phyloP scores from a whole-genome alignment of 2,329 filamentous ascomycete species.

The Ascochyta viciae-villosae region DNA sequence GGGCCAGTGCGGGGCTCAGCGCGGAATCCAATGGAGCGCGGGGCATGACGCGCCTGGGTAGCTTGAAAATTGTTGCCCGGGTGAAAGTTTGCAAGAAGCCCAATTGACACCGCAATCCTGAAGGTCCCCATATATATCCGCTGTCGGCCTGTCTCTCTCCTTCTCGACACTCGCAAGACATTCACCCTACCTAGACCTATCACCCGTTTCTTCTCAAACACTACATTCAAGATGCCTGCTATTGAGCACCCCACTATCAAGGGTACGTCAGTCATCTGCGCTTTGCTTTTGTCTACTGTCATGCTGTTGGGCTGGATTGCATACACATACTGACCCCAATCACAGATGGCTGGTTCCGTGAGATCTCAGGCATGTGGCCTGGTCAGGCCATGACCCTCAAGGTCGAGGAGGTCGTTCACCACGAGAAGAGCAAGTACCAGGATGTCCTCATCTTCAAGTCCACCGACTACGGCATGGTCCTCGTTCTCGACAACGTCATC shows the following conservation, averaged over 20 bases:
- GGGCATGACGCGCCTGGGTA: conserved; percentile 31
- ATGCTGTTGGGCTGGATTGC: background rate
- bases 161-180: conserved; percentile 13
- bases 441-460: conserved; percentile 99
- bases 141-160: conserved; percentile 18
- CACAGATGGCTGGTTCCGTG: conserved; percentile 99
- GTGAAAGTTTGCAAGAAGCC: conserved; percentile 27
- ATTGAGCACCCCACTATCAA: conserved; percentile 81
- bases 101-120: conserved; percentile 32
- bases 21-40: conserved; percentile 6
- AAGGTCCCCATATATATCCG: conserved; percentile 32
- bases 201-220: conserved; percentile 8
- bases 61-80: conserved; percentile 34
- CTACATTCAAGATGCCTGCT: conserved; percentile 62
- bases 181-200: conserved; percentile 1
- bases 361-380: conserved; percentile 99
- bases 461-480: conserved; percentile 92
- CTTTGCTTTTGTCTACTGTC: background rate
- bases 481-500: conserved; percentile 98
- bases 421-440: conserved; percentile 99
- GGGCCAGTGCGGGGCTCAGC: background rate
- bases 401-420: conserved; percentile 96
- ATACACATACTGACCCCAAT: conserved; percentile 15
- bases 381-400: conserved; percentile 92
- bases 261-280: conserved; percentile 55